A percentile compares a stretch with the other conserved stretches of the same genome.
Evolutionary conservation across 2,329 filamentous ascomycete species (phyloP).

Genomic region (Claviceps sp.): DNA sequence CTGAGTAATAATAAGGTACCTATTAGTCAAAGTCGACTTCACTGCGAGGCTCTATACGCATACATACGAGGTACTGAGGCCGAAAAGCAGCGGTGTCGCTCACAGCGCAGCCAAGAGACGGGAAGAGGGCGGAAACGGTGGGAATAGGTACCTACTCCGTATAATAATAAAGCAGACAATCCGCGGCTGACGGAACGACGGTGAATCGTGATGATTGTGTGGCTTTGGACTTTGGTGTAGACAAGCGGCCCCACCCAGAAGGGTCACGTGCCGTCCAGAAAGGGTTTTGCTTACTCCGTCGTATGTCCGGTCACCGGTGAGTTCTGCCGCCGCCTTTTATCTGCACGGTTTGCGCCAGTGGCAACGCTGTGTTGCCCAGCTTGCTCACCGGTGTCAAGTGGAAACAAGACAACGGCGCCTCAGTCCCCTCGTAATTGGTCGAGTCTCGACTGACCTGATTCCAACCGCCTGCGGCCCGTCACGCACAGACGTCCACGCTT

Average conservation of each 20-base stretch:
- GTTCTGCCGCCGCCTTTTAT: background rate
- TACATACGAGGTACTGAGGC: background rate
- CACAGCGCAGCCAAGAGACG: background rate
- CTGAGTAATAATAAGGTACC: no score
- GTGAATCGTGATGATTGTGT: background rate
- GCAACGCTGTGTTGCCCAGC: background rate
- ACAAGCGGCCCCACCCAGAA: background rate
- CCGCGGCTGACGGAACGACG: background rate
- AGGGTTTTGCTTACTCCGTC: background rate
- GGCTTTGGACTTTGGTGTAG: background rate
- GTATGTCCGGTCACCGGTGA: background rate
- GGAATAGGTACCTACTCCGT: background rate
- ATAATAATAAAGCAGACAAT: background rate
- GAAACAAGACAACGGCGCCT: background rate
- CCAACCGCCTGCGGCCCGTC: background rate
- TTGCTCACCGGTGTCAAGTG: background rate
- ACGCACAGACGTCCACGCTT: background rate
- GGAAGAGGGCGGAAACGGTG: background rate
- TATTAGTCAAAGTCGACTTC: no score
- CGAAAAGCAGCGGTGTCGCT: slow-evolving; percentile 2
- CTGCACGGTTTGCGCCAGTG: background rate
- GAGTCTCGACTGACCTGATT: background rate
- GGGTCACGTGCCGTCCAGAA: background rate
- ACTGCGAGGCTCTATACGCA: no score
- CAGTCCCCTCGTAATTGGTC: slow-evolving; percentile 3